A percentile compares a stretch with the other conserved stretches of the same genome.
phyloP scores from a whole-genome alignment of 306 rosid species.

The Citrullus colocynthis region DNA sequence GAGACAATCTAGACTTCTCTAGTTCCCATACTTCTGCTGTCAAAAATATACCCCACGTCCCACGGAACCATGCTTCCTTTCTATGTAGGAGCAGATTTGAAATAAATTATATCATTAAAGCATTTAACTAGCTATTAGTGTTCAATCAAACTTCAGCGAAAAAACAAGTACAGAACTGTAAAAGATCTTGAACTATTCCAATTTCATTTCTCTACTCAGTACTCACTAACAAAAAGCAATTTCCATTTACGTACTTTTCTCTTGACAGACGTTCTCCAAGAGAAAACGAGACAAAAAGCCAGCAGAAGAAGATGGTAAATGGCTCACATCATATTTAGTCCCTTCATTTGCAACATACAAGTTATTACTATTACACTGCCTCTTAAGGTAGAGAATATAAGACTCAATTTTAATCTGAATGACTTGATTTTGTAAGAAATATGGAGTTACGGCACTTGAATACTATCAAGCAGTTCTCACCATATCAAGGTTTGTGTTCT shows the following conservation, averaged over 20 bases:
- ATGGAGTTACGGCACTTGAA: conserved; percentile 2
- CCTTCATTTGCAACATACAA: background rate
- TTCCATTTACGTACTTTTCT: conserved; percentile 1
- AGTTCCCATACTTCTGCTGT: background rate
- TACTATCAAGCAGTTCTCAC: conserved; percentile 17
- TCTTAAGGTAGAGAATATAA: background rate
- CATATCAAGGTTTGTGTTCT: conserved; percentile 12
- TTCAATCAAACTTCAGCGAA: background rate
- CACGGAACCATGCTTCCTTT: background rate
- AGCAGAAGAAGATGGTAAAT: background rate
- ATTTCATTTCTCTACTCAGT: background rate
- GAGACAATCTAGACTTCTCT: background rate
- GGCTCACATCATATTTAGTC: conserved; percentile 2
- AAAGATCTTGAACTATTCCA: conserved; percentile 1
- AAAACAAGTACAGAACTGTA: background rate
- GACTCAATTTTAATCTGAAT: conserved; percentile 14
- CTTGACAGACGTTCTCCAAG: background rate
- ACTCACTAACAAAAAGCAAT: background rate
- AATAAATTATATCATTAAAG: background rate
- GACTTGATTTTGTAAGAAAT: conserved; percentile 23
- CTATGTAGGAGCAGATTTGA: background rate
- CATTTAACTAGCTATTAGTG: background rate
- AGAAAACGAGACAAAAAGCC: background rate
- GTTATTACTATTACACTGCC: background rate
- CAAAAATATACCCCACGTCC: background rate